Percentiles rank a stretch among this genome's conserved stretches.
Conservation (phyloP, 768 basidiomycete species). For the Crassisporium funariophilum region DNA sequence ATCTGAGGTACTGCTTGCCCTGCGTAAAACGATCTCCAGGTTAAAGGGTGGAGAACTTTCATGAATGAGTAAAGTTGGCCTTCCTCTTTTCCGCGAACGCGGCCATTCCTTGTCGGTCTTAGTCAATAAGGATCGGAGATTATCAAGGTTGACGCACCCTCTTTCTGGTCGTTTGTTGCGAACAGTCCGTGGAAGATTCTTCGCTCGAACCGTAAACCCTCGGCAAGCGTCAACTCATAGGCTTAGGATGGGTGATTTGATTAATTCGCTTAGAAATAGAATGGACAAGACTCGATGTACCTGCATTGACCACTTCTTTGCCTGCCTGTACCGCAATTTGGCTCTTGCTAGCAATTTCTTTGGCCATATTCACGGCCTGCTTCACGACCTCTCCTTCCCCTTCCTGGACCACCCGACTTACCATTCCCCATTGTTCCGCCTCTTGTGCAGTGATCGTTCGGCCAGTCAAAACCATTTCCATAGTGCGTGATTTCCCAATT, state of each 20-base stretch:
- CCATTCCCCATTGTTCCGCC: conserved; percentile 86
- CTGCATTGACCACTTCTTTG: conserved; percentile 93
- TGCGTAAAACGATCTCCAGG: neutral
- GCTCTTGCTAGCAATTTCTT: conserved; percentile 79
- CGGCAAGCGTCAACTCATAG: conserved; percentile 75
- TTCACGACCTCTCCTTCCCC: conserved; percentile 80
- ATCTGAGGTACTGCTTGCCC: no score
- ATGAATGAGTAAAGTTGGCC: conserved; percentile 74
- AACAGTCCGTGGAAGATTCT: conserved; percentile 90
- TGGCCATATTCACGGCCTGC: conserved; percentile 83
- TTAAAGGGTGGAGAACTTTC: conserved; percentile 4
- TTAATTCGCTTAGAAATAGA: neutral
- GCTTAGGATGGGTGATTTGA: conserved; percentile 43
- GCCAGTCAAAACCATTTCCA: conserved; percentile 94
- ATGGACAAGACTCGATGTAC: conserved; percentile 40
- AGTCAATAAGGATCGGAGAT: conserved; percentile 10
- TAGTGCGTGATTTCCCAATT: conserved; percentile 90
- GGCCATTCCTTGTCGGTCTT: conserved; percentile 69
- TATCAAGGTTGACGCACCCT: conserved; percentile 56
- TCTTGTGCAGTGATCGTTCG: conserved; percentile 78
- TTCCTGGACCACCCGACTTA: conserved; percentile 77
- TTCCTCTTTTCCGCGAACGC: conserved; percentile 96
- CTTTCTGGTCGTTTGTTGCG: conserved; percentile 93
- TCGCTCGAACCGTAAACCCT: conserved; percentile 87
- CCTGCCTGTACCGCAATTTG: conserved; percentile 80